Conservation (phyloP, 2,329 filamentous ascomycete genomes). For the Penicillium digitatum region DNA sequence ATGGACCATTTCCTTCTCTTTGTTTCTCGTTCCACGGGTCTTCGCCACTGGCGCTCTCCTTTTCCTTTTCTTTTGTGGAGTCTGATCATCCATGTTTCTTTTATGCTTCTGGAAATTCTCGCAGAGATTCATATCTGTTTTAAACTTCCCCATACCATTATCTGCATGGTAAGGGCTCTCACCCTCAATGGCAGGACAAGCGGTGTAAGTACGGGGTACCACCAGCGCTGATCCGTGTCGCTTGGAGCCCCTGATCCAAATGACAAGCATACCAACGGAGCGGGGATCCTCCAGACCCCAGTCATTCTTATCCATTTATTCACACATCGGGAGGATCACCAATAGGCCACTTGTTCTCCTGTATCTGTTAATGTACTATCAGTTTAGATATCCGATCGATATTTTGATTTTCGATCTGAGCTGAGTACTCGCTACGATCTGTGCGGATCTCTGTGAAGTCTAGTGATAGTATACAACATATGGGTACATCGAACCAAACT, state of each 20-base stretch:
- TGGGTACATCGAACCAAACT: slow-evolving; percentile 3
- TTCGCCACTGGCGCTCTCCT: background rate
- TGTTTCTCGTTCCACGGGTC: slow-evolving; percentile 9
- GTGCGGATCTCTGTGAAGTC: background rate
- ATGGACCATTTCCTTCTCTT: slow-evolving; percentile 8
- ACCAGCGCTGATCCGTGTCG: slow-evolving; percentile 23
- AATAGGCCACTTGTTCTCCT: slow-evolving; percentile 15
- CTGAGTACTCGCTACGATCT: slow-evolving; percentile 2
- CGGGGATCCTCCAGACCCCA: slow-evolving; percentile 19
- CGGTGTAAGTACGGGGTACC: slow-evolving; percentile 26
- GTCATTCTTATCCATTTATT: slow-evolving; percentile 12
- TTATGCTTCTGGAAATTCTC: background rate
- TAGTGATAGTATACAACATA: background rate
- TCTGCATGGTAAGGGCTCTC: background rate
- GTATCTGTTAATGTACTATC: background rate
- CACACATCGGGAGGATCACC: slow-evolving; percentile 9
- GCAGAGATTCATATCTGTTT: background rate
- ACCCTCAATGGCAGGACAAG: slow-evolving; percentile 17
- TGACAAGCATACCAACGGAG: slow-evolving; percentile 25
- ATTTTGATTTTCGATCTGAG: slow-evolving; percentile 4
- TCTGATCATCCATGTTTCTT: background rate
- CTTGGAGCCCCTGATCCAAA: slow-evolving; percentile 26
- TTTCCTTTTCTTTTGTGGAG: background rate
- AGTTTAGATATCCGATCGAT: background rate
- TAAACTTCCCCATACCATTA: background rate